Evolutionary conservation across 495 filamentous ascomycete genomes (phyloP).

Genomic region (Haplographium delicatum): DNA sequence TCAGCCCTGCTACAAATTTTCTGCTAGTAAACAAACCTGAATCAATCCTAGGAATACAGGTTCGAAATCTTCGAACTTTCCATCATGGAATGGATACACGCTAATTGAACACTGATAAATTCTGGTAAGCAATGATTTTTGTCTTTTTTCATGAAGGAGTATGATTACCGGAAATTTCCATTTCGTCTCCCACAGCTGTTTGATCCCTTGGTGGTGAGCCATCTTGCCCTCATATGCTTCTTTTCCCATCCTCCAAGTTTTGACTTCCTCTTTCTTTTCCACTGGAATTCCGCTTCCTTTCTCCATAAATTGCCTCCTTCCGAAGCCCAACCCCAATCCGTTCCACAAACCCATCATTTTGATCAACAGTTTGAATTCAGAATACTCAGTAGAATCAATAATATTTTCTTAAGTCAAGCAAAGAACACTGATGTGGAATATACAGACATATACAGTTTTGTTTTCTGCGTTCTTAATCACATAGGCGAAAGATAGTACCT

Average conservation of each 20-base stretch:
- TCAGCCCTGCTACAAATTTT: no score
- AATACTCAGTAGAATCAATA: no score
- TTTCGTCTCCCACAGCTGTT: constrained; percentile 74
- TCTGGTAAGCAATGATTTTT: no score
- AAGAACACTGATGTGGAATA: no score
- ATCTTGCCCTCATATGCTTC: constrained; percentile 25
- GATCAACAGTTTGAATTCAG: no score
- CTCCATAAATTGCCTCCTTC: not conserved
- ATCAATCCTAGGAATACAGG: constrained; percentile 65
- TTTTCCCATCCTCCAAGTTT: constrained; percentile 1
- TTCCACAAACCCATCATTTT: constrained; percentile 1
- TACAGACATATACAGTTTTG: no score
- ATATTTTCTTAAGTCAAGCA: no score
- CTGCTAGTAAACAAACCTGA: constrained; percentile 40
- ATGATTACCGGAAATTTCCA: constrained; percentile 69
- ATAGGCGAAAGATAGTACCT: no score
- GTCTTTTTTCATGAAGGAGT: no score
- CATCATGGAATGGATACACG: constrained; percentile 78
- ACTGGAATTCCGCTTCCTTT: not conserved
- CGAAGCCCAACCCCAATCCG: not conserved
- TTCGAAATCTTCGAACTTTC: constrained; percentile 62
- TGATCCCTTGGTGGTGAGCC: constrained; percentile 65
- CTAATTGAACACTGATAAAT: constrained; percentile 6
- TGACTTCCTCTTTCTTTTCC: not conserved
- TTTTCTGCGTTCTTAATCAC: no score